Base-by-base conservation (phyloP, 352 stramenopile genomes). In the Phytophthora melonis region DNA sequence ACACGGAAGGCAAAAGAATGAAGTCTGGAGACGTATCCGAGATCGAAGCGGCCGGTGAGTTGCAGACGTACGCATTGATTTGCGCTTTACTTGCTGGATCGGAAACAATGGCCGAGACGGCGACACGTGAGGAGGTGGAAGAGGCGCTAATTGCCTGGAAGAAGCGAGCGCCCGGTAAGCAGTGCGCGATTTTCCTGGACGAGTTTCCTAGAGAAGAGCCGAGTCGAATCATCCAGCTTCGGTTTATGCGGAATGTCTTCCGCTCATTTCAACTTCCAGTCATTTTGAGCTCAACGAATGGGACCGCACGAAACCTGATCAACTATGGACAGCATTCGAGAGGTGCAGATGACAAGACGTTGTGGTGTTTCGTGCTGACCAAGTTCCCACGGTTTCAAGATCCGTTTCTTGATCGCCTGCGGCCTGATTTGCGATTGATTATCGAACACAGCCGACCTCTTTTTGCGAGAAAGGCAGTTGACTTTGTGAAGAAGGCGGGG, bases 231-330 rank as follows among this genome's bases (percentile, higher is more conserved):
- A 56, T 19, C 3, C 21, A 30, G n/a, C 18, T 66, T 57, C 45
- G 27, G 6, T 58, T 58, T 21, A 66, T 66, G 8, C 59, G 43
- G n/a, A 66, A 66, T 27, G 59, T 66, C 2, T 66, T 66, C 19
- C 45, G 59, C 18, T 66, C 59, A 10, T 58, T 66, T 55, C 10
- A 11, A 1, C 19, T 66, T 4, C 11, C 27, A 16, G 45, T 66
- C 23, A 57, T 58, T 34, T 47, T 56, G 7, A 66, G 59, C 14
- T 47, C 59, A 32, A 50, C 45, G 14, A 49, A 66, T 23, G 59
- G 47, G 13, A 57, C 25, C 14, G 58, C 58, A 27, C 34, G 36
- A n/a, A 52, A 63, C 19, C 34, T 53, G 10, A 34, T 63, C 19
- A 10, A 58, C 5, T 36, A 25, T 58, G 16, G 53, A 9, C 10